Base-by-base conservation (phyloP, 192 early-diverging fungal genomes). In the Backusella australiensis region DNA sequence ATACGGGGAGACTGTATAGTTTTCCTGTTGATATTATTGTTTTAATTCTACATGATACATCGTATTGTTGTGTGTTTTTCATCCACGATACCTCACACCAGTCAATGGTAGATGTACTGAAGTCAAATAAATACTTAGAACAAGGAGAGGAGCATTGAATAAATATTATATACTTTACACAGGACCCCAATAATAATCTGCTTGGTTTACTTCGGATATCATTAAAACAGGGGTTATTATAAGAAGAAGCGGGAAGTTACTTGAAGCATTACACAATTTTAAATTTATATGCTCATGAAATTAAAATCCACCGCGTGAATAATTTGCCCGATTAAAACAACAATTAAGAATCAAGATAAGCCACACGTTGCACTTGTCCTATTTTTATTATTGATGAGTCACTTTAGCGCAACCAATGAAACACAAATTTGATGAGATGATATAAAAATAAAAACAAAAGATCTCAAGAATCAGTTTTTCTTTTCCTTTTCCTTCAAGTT, bases 1-100 rank as follows among this genome's bases (percentile, higher is more conserved):
- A 77, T 91, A 93, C 69, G 82, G 81, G 69, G 86, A 87, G 4
- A 89, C 85, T 23, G 83, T 86, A 52, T 95, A 93, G 86, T 93
- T 92, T 84, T 92, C 90, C 88, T 89, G n/a, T 11, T 52, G 23
- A 49, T 39, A 26, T 7, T 34, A 5, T 19, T 44, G n/a, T 39
- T 32, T 32, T 36, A 38, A 34, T 70, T 34, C 23, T 14, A 23
- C 26, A 74, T 38, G 26, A 73, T 7, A 36, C 26, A 34, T 32
- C 0, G 1, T 21, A 39, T 39, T 39, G 38, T n/a, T 8, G 32
- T 32, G 32, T 32, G 32, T 42, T 71, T 83, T 83, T 86, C 56
- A 12, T 63, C 4, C 26, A 26, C 56, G 21, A 63, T 63, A 89
- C 90, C 85, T 93, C 92, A 81, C 92, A 93, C 92, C 92, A 93